Evolutionary conservation across 805 yeast genomes (phyloP).

Genomic region (Spathaspora sp.): DNA sequence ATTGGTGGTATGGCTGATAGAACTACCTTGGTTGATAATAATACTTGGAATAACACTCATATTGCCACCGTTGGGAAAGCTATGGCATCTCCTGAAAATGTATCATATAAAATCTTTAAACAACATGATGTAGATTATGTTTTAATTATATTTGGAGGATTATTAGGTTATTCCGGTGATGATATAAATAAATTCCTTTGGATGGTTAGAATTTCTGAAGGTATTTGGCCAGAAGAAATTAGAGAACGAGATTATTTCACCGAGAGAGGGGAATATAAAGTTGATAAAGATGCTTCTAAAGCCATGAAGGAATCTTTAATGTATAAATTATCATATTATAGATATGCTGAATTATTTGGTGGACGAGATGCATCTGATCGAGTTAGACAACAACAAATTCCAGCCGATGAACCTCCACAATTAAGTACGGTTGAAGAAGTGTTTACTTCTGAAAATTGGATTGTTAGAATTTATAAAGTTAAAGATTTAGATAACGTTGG

Average conservation of each 20-base stretch:
- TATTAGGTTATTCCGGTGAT: conserved; percentile 91
- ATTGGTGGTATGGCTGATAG: conserved; percentile 99
- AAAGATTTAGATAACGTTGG: conserved; percentile 87
- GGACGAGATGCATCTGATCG: conserved; percentile 71
- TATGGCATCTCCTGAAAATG: conserved; percentile 86
- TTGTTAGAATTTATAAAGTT: conserved; percentile 89
- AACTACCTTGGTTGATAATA: conserved; percentile 96
- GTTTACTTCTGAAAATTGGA: conserved; percentile 94
- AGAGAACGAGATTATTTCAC: conserved; percentile 83
- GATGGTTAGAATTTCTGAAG: conserved; percentile 99
- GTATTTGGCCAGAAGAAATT: conserved; percentile 99
- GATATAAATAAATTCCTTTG: conserved; percentile 95
- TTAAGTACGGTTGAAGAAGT: conserved; percentile 88
- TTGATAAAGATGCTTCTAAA: conserved; percentile 76
- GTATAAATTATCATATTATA: conserved; percentile 92
- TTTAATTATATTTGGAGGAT: conserved; percentile 89
- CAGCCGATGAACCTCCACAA: conserved; percentile 42
- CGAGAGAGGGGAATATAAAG: conserved; percentile 79
- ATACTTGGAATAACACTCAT: conserved; percentile 99
- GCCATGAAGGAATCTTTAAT: conserved; percentile 87
- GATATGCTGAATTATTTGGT: conserved; percentile 69
- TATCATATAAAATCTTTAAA: conserved; percentile 80
- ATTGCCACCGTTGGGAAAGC: conserved; percentile 99
- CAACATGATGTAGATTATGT: conserved; percentile 95
- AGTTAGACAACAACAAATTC: conserved; percentile 81